Base-by-base conservation (phyloP, 805 yeast genomes). In the Pichia thaimueangensis region DNA sequence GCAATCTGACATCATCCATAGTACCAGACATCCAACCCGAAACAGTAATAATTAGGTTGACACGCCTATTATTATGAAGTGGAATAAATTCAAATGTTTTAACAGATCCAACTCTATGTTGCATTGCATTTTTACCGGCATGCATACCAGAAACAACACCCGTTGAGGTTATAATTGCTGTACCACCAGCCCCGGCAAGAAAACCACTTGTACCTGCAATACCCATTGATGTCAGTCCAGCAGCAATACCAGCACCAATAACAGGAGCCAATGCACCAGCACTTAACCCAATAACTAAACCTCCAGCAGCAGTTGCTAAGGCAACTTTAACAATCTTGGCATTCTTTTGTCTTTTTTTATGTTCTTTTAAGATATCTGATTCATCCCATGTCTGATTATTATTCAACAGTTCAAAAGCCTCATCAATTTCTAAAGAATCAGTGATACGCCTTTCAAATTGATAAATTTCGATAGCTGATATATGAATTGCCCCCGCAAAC, bases 1-100 rank as follows among this genome's bases (percentile, higher is more conserved):
- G 98, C 48, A 93, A 72, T 57, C 99, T 73, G 17, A 93, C 91
- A 72, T 93, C 99, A 78, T 93, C 99, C 54, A 80, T 78, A 45
- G 80, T 82, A 60, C 96, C 94, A 41, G 82, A 82, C 91, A 93
- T 88, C 99, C 99, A 93, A 1, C 99, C 99, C 40, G 94, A 79
- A 0, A 94, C 88, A 2, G 97, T 89, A 16, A 93, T 64, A 41
- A 91, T 83, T 51, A 89, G 67, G 57, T 87, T 91, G 3, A 94
- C 81, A 39, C 98, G 71, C 58, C 85, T 84, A 60, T 86, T 88
- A 59, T 91, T 89, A 60, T 87, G 96, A 51, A 93, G 67, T 0
- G 99, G 97, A 39, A 85, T 76, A 60, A 94, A 82, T 56, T 94
- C 97, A 63, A 93, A 93, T 0, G 97, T 91, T 53, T 84, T 76